Evolutionary conservation across 2,329 filamentous ascomycete species (phyloP), one percentile per base, ranked within the genome.

Genomic region (Cladosporium sp.): DNA sequence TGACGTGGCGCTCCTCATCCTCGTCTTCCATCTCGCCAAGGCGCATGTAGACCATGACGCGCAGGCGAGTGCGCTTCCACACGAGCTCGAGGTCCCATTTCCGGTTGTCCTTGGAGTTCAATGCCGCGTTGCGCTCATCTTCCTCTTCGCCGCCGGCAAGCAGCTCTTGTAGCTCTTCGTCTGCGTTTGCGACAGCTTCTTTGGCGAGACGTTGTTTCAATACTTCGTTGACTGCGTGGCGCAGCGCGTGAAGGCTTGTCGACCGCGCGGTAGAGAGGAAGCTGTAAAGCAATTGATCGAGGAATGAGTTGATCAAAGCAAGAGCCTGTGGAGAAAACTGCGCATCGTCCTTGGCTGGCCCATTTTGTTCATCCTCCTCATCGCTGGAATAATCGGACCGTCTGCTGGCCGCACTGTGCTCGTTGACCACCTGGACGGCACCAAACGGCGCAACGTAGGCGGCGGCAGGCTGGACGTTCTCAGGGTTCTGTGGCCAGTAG

Each of bases 11-110:
- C 65, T 96, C 92, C 69, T 97, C 93, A 59, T 98, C 93, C 60
- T 97, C 91, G 72, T 98, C 93, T 69, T 98, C 95, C 79, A 98
- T 84, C 66, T 98, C 92, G 42, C 93, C 93, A 6, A 98, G 76
- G 8, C 93, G 91, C 8, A 91, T 97, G 68, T 97, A 97, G 18
- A 98, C 92, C 93, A 98, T 98, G 69, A 93, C 95, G 56, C 93
- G 83, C 63, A 98, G 74, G 51, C 93, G 83, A 0, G 91, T 93
- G 60, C 93, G 82, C 74, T 95, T 96, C 91, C 93, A 98, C 14
- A 91, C 85, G 52, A 91, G 78, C 66, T 96, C 88, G n/a, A 95
- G 74, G 67, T 97, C 90, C 82, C 92, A 97, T 60, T 86, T 82
- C 2, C 77, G 77, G 8, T 58, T 58, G 37, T 65, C 63, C 40